A percentile compares a stretch with the other conserved stretches of the same genome.
Conservation (phyloP, 2,329 filamentous ascomycete genomes). For the Ustilaginoidea virens region DNA sequence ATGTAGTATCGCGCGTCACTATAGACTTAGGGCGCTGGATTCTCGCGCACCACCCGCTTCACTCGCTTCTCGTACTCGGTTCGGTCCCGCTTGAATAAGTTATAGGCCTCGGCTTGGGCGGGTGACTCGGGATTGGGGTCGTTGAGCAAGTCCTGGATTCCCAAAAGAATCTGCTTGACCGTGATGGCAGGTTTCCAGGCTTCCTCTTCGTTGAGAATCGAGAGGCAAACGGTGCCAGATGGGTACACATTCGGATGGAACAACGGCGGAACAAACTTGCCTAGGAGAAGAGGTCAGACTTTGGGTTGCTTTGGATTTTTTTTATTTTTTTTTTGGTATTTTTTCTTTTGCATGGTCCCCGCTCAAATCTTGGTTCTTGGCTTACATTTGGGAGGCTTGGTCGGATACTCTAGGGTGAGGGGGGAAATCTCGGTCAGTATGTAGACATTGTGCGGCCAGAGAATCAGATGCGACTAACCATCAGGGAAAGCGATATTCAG, state of each 20-base stretch:
- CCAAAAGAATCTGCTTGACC: slow-evolving; percentile 91
- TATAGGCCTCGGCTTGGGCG: slow-evolving; percentile 93
- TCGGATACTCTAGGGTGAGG: slow-evolving; percentile 65
- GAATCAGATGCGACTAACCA: slow-evolving; percentile 38
- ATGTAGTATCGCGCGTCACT: not conserved
- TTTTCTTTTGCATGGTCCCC: too few species aligned
- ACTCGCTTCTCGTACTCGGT: slow-evolving; percentile 80
- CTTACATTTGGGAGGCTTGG: slow-evolving; percentile 96
- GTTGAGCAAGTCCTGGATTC: slow-evolving; percentile 89
- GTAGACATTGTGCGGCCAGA: too few species aligned
- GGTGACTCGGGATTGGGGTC: slow-evolving; percentile 96
- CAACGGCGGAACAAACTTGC: slow-evolving; percentile 89
- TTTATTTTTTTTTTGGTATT: too few species aligned
- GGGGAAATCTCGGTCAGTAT: too few species aligned
- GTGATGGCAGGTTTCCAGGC: slow-evolving; percentile 98
- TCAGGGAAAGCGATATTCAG: slow-evolving; percentile 86
- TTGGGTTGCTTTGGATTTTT: too few species aligned
- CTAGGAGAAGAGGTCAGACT: slow-evolving; percentile 26
- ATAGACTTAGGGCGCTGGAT: slow-evolving; percentile 52
- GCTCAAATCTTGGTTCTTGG: too few species aligned
- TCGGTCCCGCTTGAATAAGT: slow-evolving; percentile 84
- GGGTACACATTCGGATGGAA: slow-evolving; percentile 99
- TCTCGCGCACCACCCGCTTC: slow-evolving; percentile 73
- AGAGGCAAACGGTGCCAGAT: slow-evolving; percentile 91
- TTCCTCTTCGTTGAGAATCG: slow-evolving; percentile 95